Conservation (phyloP, 208 protist genomes). For the Leishmania lainsoni region DNA sequence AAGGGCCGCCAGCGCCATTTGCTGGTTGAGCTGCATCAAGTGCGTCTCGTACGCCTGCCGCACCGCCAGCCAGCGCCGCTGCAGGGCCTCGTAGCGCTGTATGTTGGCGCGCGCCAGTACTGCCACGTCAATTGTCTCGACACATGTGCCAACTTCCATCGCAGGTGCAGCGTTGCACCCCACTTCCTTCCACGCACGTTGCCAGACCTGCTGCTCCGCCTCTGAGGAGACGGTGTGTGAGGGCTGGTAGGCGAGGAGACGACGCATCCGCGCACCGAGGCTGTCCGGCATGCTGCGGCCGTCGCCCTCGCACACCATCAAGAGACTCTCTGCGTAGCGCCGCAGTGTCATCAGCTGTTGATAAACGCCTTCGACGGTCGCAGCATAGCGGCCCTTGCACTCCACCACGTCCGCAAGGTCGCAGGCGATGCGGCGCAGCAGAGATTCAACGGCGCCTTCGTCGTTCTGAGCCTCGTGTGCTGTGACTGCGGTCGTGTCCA, state of each 20-base stretch:
- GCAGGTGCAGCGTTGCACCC: not conserved
- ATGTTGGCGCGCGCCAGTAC: slow-evolving; percentile 28
- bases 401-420: slow-evolving; percentile 20
- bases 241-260: slow-evolving; percentile 15
- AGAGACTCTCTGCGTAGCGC: not conserved
- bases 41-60: slow-evolving; percentile 13
- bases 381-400: slow-evolving; percentile 2
- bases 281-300: not conserved
- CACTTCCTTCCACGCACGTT: slow-evolving; percentile 15
- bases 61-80: slow-evolving; percentile 16
- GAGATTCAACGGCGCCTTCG: not conserved
- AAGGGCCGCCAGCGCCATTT: slow-evolving; percentile 24
- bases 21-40: slow-evolving; percentile 21
- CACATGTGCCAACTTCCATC: not conserved
- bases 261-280: slow-evolving; percentile 6
- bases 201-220: slow-evolving; percentile 23
- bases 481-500: not conserved
- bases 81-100: slow-evolving; percentile 22
- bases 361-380: slow-evolving; percentile 5
- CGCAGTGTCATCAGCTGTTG: slow-evolving; percentile 19
- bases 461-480: not conserved
- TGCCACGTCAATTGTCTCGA: slow-evolving; percentile 19
- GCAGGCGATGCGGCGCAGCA: slow-evolving; percentile 9
- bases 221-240: slow-evolving; percentile 21
- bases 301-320: not conserved